Percentiles rank a stretch among this genome's conserved stretches.
Conservation (phyloP, 2,329 filamentous ascomycete species). For the Hypoxylon sp. region DNA sequence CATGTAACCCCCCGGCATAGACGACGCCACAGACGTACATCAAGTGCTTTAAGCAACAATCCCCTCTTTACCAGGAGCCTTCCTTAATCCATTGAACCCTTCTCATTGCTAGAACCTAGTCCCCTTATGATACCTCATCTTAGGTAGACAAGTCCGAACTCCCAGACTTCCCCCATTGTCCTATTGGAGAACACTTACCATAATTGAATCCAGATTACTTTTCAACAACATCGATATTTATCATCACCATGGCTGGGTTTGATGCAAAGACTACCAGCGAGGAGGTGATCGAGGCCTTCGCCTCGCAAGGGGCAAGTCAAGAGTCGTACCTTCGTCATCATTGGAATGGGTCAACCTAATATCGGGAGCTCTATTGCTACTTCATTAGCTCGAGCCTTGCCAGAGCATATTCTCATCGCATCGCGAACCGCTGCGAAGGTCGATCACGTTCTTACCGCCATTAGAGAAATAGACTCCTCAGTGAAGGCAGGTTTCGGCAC, state of each 20-base stretch:
- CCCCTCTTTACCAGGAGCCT: too few relatives aligned
- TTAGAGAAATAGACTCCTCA: background rate
- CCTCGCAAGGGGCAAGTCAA: conserved; percentile 1
- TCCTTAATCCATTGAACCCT: background rate
- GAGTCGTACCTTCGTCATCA: conserved; percentile 6
- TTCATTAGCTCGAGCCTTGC: background rate
- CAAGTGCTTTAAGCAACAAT: too few relatives aligned
- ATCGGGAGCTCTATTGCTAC: conserved; percentile 5
- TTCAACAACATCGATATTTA: too few relatives aligned
- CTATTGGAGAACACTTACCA: background rate
- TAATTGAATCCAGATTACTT: background rate
- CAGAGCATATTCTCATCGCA: conserved; percentile 3
- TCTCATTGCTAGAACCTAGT: background rate
- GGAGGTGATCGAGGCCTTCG: conserved; percentile 1
- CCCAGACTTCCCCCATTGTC: background rate
- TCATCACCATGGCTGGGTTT: conserved; percentile 1
- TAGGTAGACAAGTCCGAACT: background rate
- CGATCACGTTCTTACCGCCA: background rate
- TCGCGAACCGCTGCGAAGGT: background rate
- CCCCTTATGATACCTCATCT: background rate
- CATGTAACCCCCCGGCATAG: too few relatives aligned
- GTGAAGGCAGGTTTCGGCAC: conserved; percentile 2
- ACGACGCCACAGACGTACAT: background rate
- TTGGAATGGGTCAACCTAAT: background rate
- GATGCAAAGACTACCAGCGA: conserved; percentile 5